phyloP scores from a whole-genome alignment of 2,329 filamentous ascomycete genomes.

The Chrysosporium queenslandicum region DNA sequence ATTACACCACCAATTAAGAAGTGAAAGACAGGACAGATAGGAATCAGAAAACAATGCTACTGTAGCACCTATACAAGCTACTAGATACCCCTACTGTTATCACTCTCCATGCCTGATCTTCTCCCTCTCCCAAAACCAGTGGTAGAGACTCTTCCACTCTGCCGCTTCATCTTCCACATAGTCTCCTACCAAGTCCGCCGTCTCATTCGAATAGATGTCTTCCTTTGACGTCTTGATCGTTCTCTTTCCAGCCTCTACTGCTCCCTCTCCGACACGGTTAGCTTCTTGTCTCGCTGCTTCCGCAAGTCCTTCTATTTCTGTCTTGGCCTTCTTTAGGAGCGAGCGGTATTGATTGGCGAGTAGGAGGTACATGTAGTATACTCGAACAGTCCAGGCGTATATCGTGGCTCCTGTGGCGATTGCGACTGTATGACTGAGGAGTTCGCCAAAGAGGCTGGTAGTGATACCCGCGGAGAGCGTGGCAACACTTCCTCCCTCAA shows the following conservation, averaged over 20 bases:
- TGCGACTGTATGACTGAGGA: conserved; percentile 75
- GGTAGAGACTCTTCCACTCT: conserved; percentile 29
- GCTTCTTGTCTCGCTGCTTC: conserved; percentile 31
- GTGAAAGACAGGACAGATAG: too few relatives aligned
- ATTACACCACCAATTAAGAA: too few relatives aligned
- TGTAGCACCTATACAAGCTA: too few relatives aligned
- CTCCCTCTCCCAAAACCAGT: conserved; percentile 34
- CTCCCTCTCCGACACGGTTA: conserved; percentile 23
- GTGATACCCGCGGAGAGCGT: conserved; percentile 63
- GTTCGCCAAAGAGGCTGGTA: conserved; percentile 69
- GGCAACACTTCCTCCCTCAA: conserved; percentile 12
- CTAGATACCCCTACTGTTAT: background rate
- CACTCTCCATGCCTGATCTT: conserved; percentile 22
- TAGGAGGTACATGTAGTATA: conserved; percentile 61
- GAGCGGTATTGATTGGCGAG: conserved; percentile 23
- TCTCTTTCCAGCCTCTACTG: conserved; percentile 19
- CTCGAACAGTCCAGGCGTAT: conserved; percentile 59
- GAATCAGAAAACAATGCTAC: too few relatives aligned
- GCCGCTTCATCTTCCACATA: conserved; percentile 37
- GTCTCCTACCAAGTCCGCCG: conserved; percentile 37
- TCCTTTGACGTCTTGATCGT: background rate
- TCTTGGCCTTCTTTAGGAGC: conserved; percentile 26
- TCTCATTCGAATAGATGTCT: conserved; percentile 27
- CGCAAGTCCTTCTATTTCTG: conserved; percentile 34
- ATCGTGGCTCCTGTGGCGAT: conserved; percentile 78